Conservation (phyloP, 2,329 filamentous ascomycete genomes). For the Phoma sp. region DNA sequence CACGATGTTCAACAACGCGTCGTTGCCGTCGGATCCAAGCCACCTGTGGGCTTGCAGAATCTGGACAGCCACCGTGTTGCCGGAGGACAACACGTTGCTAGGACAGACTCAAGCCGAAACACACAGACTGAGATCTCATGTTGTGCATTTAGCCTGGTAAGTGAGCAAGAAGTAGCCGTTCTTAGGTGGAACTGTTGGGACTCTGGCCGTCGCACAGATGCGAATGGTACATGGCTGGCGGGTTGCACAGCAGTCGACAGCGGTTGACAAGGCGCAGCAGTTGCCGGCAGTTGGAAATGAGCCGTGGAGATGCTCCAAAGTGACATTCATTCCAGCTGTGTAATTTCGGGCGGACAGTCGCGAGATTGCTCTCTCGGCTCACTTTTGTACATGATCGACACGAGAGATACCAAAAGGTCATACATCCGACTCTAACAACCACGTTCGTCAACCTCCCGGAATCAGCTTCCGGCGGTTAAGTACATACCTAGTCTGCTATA, state of each 20-base stretch:
- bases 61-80: conserved; percentile 19
- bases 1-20: neutral
- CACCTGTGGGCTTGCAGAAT: conserved; percentile 36
- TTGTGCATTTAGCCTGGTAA: conserved; percentile 27
- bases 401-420: conserved; percentile 1
- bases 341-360: conserved; percentile 14
- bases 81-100: conserved; percentile 32
- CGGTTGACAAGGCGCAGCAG: conserved; percentile 18
- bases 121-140: conserved; percentile 23
- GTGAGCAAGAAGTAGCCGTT: conserved; percentile 26
- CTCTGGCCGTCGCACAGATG: conserved; percentile 31
- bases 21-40: conserved; percentile 28
- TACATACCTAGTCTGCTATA: neutral
- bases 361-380: conserved; percentile 10
- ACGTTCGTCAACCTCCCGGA: conserved; percentile 2
- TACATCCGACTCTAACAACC: conserved; percentile 4
- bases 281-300: conserved; percentile 16
- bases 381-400: conserved; percentile 9
- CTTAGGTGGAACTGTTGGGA: conserved; percentile 41
- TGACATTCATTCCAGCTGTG: conserved; percentile 23
- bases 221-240: conserved; percentile 20
- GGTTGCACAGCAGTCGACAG: conserved; percentile 11
- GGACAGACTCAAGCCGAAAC: conserved; percentile 20
- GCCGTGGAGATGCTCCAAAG: neutral
- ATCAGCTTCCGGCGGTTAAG: neutral